A percentile compares a stretch with the other conserved stretches of the same genome.
Conservation (phyloP, 2,329 filamentous ascomycete species). For the Ceratocystis diversiconidia region DNA sequence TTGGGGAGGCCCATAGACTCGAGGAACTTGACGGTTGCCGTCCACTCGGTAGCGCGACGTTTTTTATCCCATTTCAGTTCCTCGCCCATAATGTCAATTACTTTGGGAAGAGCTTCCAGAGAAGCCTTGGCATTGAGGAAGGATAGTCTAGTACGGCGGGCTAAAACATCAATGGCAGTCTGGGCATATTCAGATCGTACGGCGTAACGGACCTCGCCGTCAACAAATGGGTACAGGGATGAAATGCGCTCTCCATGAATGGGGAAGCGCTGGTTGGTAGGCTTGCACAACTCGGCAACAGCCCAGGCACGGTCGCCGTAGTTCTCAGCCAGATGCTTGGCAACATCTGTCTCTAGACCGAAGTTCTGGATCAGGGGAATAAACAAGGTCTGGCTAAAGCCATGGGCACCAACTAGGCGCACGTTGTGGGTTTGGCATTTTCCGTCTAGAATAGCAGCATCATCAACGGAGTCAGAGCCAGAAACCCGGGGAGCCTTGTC, state of each 20-base stretch:
- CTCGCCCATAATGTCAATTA: constrained; percentile 80
- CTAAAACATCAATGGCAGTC: constrained; percentile 77
- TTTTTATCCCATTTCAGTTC: constrained; percentile 65
- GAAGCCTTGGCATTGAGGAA: constrained; percentile 89
- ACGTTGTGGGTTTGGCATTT: constrained; percentile 73
- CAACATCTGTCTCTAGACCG: constrained; percentile 80
- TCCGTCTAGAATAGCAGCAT: constrained; percentile 50
- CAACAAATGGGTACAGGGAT: constrained; percentile 73
- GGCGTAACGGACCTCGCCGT: constrained; percentile 81
- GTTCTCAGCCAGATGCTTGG: constrained; percentile 70
- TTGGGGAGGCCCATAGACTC: constrained; percentile 52
- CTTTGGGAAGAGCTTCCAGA: constrained; percentile 65
- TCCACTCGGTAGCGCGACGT: constrained; percentile 70
- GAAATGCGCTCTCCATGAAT: constrained; percentile 70
- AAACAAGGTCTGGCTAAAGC: constrained; percentile 77
- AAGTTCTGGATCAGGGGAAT: constrained; percentile 93
- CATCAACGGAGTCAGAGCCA: constrained; percentile 55
- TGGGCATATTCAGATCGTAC: constrained; percentile 83
- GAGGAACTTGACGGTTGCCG: constrained; percentile 48
- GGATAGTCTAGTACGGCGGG: constrained; percentile 67
- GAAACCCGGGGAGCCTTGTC: constrained; percentile 50
- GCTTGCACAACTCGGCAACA: constrained; percentile 64
- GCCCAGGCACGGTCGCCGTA: constrained; percentile 92
- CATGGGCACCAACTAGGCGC: constrained; percentile 68
- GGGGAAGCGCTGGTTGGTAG: constrained; percentile 68